phyloP scores from a whole-genome alignment of 208 protist genomes.

The Trypanosoma boissoni region DNA sequence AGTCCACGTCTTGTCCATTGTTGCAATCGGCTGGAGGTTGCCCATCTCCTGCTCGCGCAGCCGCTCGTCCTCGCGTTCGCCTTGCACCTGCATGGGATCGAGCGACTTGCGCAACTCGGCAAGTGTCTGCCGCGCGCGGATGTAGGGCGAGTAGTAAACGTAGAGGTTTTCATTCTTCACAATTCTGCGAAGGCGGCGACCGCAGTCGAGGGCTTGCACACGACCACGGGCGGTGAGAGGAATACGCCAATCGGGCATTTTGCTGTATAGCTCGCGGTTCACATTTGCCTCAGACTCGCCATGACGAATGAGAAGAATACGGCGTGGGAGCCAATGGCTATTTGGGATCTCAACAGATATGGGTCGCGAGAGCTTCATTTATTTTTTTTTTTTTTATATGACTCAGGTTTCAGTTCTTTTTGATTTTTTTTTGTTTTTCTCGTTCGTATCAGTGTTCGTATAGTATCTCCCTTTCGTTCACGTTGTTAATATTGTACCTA shows the following conservation, averaged over 20 bases:
- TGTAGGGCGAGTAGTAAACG: slow-evolving; percentile 91
- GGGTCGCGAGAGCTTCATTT: neutral
- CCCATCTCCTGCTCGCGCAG: slow-evolving; percentile 94
- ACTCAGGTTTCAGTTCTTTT: neutral
- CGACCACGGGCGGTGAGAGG: slow-evolving; percentile 73
- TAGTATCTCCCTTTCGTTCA: no score
- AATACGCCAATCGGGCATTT: slow-evolving; percentile 88
- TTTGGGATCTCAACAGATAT: slow-evolving; percentile 12
- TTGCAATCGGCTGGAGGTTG: slow-evolving; percentile 83
- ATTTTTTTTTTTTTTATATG: neutral
- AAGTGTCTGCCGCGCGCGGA: slow-evolving; percentile 81
- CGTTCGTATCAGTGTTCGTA: neutral
- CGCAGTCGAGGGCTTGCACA: slow-evolving; percentile 83
- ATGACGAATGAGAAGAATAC: slow-evolving; percentile 82
- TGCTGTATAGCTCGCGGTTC: slow-evolving; percentile 74
- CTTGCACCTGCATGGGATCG: slow-evolving; percentile 58
- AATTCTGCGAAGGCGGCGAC: slow-evolving; percentile 61
- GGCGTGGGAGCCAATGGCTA: slow-evolving; percentile 64
- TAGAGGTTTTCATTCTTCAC: slow-evolving; percentile 76
- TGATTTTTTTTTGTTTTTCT: slow-evolving; percentile 3
- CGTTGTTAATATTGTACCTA: no score
- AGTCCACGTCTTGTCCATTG: slow-evolving; percentile 70
- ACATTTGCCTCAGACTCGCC: slow-evolving; percentile 86
- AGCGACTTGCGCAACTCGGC: slow-evolving; percentile 77
- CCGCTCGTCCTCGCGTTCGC: slow-evolving; percentile 90